Conservation (phyloP, 345 rosid species). For the Hibiscus tridactylites region DNA sequence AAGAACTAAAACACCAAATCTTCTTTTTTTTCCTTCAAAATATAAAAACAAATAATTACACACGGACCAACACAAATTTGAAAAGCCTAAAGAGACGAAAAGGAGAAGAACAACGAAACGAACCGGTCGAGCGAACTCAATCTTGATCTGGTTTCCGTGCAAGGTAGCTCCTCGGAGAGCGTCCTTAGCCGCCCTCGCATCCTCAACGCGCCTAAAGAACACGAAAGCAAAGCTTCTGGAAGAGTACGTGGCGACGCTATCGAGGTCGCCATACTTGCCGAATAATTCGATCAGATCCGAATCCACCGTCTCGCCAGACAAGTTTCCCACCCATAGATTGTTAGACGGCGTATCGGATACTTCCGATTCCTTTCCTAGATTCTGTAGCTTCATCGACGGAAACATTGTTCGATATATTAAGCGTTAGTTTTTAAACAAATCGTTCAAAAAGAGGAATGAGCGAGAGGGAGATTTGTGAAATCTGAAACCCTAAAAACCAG, state of each 20-base stretch:
- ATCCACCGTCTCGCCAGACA: constrained; percentile 49
- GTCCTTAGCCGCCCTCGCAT: constrained; percentile 67
- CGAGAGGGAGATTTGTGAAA: neutral
- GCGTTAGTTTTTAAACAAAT: neutral
- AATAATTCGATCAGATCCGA: constrained; percentile 60
- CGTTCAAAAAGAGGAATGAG: neutral
- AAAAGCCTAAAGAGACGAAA: constrained; percentile 18
- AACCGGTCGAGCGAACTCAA: constrained; percentile 99
- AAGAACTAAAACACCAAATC: neutral
- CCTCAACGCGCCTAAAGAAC: constrained; percentile 68
- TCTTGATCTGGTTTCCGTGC: constrained; percentile 55
- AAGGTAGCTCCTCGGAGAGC: constrained; percentile 54
- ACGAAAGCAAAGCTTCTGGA: constrained; percentile 71
- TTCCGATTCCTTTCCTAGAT: constrained; percentile 29
- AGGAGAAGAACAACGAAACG: constrained; percentile 71
- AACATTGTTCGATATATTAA: constrained; percentile 22
- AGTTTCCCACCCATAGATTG: constrained; percentile 85
- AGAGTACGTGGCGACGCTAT: constrained; percentile 55
- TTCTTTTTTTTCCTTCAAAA: neutral
- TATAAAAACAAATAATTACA: neutral
- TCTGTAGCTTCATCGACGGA: constrained; percentile 30
- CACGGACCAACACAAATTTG: constrained; percentile 4
- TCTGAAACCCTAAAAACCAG: neutral
- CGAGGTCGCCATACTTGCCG: constrained; percentile 53
- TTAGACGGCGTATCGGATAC: constrained; percentile 39